These are phyloP conservation scores for Syncephalis fuscata DNA, from an alignment of 371 early-diverging fungal species.

Conservation along the genomic window DNA sequence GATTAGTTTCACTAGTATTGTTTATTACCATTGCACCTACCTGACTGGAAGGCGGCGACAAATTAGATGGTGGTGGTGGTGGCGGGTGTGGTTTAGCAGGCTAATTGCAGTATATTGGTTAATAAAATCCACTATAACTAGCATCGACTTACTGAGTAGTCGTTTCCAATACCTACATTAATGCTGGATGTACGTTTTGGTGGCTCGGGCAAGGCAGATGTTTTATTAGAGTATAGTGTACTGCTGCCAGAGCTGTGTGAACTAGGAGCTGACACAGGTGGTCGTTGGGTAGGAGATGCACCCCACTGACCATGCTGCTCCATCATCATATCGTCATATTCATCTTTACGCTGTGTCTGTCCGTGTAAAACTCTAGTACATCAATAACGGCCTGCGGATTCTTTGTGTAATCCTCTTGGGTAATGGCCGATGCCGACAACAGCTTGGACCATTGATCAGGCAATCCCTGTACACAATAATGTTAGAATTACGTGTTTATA, in stretches of 20 bases:
- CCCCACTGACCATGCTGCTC: conserved; percentile 7
- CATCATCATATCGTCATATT: conserved; percentile 19
- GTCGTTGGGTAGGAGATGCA: conserved; percentile 8
- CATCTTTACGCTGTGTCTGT: conserved; percentile 35
- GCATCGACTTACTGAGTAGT: too few relatives aligned
- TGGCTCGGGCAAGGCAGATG: too few relatives aligned
- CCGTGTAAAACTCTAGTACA: conserved; percentile 94
- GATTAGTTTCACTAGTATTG: too few relatives aligned
- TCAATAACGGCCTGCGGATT: conserved; percentile 96
- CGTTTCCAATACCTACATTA: background rate
- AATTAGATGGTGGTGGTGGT: conserved; percentile 5
- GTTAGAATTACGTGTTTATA: too few relatives aligned
- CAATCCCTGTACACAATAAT: conserved; percentile 39
- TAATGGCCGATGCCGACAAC: conserved; percentile 77
- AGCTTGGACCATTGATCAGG: conserved; percentile 88
- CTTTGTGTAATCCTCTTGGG: conserved; percentile 87
- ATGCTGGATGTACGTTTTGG: background rate
- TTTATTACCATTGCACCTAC: too few relatives aligned
- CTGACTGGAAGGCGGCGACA: too few relatives aligned
- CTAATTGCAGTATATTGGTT: too few relatives aligned
- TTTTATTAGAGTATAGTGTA: too few relatives aligned
- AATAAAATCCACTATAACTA: too few relatives aligned
- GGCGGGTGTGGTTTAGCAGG: background rate
- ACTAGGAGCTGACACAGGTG: background rate
- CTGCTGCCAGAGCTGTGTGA: background rate